A percentile compares a stretch with the other conserved stretches of the same genome.
These are phyloP conservation scores for Rhodofomes roseus DNA, from an alignment of 1,284 basidiomycete genomes.

Conservation along the genomic window DNA sequence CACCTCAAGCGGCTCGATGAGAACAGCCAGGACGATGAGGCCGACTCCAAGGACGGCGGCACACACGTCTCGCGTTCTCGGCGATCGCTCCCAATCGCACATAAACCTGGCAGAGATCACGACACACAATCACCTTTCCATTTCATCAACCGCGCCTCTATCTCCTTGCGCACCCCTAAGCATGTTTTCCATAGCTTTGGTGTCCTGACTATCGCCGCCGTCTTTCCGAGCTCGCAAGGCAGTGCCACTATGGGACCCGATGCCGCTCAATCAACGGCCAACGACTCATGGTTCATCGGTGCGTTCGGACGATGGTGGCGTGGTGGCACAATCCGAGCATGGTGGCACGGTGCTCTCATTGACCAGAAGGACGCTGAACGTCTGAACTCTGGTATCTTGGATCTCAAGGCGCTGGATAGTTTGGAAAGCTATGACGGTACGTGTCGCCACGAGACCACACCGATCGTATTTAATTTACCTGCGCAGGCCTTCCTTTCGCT, in stretches of 20 bases:
- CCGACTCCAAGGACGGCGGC: constrained; percentile 31
- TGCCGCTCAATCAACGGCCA: constrained; percentile 46
- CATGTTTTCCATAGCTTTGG: constrained; percentile 84
- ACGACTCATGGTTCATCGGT: constrained; percentile 83
- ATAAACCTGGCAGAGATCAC: constrained; percentile 18
- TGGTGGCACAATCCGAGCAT: constrained; percentile 65
- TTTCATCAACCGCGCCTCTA: constrained; percentile 87
- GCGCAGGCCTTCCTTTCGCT: constrained; percentile 45
- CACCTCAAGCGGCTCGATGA: constrained; percentile 88
- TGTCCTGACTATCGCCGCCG: constrained; percentile 82
- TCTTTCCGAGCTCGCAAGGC: constrained; percentile 44
- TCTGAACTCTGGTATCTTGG: constrained; percentile 69
- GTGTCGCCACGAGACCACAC: constrained; percentile 12
- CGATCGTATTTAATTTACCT: constrained; percentile 9
- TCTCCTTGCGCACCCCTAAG: constrained; percentile 91
- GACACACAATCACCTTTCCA: constrained; percentile 63
- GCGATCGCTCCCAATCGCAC: constrained; percentile 26
- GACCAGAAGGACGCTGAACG: constrained; percentile 67
- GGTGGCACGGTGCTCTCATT: constrained; percentile 64
- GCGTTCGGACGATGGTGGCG: constrained; percentile 88
- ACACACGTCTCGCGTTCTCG: constrained; percentile 33
- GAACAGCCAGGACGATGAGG: constrained; percentile 46
- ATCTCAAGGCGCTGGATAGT: constrained; percentile 65
- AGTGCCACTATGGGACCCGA: constrained; percentile 26
- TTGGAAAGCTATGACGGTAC: constrained; percentile 60